Evolutionary conservation across 768 basidiomycete genomes (phyloP).

Genomic region (Baorangia bicolor): DNA sequence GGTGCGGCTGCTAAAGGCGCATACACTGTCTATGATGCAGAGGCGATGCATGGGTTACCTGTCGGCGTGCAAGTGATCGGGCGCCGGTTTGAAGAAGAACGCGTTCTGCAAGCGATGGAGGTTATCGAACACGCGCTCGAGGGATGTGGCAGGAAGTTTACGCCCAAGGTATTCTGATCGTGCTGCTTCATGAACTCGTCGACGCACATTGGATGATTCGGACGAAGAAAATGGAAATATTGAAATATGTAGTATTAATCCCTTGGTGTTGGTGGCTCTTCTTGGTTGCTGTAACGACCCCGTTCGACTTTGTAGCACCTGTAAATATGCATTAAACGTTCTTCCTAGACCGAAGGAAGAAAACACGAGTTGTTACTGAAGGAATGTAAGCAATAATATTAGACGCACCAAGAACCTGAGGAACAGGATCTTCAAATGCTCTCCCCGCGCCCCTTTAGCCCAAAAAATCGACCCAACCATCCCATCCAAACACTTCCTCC

Average conservation of each 20-base stretch:
- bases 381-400: too few species aligned
- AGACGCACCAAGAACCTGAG: too few species aligned
- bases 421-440: too few species aligned
- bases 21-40: conserved; percentile 55
- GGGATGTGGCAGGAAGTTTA: conserved; percentile 21
- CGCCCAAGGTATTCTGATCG: conserved; percentile 23
- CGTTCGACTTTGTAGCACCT: too few species aligned
- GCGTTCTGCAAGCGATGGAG: conserved; percentile 68
- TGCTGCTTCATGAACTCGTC: background rate
- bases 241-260: background rate
- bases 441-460: too few species aligned
- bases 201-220: background rate
- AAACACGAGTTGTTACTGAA: too few species aligned
- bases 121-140: conserved; percentile 43
- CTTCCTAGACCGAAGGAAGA: too few species aligned
- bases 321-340: too few species aligned
- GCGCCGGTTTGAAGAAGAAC: conserved; percentile 66
- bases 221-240: background rate
- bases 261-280: background rate
- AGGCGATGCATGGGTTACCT: conserved; percentile 66
- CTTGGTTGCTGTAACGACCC: background rate
- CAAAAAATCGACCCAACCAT: too few species aligned
- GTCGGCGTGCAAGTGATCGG: conserved; percentile 67
- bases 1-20: conserved; percentile 46
- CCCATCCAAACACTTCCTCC: too few species aligned